Evolutionary conservation across 1,139 yeast species (phyloP), one percentile per base, ranked within the genome.

Genomic region (Candida tropicalis): DNA sequence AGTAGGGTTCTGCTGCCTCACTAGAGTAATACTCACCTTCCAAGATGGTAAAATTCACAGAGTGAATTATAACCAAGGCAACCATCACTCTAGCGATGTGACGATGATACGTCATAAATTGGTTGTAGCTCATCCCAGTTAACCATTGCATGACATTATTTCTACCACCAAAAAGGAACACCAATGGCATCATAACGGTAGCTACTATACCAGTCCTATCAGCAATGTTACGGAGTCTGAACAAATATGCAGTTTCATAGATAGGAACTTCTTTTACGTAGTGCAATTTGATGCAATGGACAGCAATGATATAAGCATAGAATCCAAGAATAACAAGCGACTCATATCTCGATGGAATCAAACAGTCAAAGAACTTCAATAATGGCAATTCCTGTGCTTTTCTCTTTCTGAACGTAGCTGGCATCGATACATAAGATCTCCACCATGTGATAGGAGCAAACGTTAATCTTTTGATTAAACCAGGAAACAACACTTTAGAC

Each of bases 331-430:
- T 62, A 35, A 79, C 63, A 5, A 79, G 47, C 0, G 82, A 57
- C 59, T 85, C 95, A 48, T 77, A 65, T 45, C 95, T 71, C 0
- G 90, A 79, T 0, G 96, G 95, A 11, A 83, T 59, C 31, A 75
- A 34, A 66, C 61, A 46, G 59, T 71, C 65, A 22, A 70, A 57
- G 20, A 64, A 45, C 5, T 64, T 58, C 22, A 64, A 54, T 13
- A 62, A 51, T 15, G 54, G 53, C 33, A 53, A 50, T 41, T 63
- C 70, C 17, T 50, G 47, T 18, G 72, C 62, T 41, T 65, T 66
- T 4, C 50, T 44, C 31, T 41, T 53, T 0, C 63, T 62, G 9
- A 42, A 40, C 2, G 67, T 54, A 9, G 73, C 69, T 7, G 73
- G 72, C 5, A 65, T 47, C 1, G 59, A 50, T 5, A 68, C 46